Evolutionary conservation across 805 yeast species (phyloP).

Genomic region (Starmera caribaea): DNA sequence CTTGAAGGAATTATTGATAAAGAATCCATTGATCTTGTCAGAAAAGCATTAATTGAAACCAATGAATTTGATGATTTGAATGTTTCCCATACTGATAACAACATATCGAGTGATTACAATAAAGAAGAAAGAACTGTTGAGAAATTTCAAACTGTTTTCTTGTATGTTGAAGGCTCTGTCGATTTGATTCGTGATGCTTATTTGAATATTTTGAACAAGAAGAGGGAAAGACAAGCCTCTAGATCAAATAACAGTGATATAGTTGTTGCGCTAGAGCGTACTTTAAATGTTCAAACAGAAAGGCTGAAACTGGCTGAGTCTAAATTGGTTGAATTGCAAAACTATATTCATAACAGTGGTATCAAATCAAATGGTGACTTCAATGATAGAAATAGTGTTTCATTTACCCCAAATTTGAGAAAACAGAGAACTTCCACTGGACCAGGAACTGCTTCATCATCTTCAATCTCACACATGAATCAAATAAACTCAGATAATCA

Average conservation of each 20-base stretch:
- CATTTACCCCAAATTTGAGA: too few species aligned
- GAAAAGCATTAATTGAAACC: conserved; percentile 2
- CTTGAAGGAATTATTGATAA: conserved; percentile 12
- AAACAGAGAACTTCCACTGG: too few species aligned
- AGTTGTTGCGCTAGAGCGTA: not conserved
- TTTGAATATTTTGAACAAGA: conserved; percentile 1
- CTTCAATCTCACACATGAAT: too few species aligned
- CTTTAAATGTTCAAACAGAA: conserved; percentile 2
- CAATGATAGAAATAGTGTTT: too few species aligned
- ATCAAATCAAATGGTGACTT: too few species aligned
- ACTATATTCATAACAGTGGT: too few species aligned
- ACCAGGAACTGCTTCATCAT: too few species aligned
- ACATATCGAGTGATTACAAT: too few species aligned
- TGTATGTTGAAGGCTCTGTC: conserved; percentile 12
- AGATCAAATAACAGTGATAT: too few species aligned
- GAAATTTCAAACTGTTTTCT: conserved; percentile 5
- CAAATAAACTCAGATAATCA: too few species aligned
- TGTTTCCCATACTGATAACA: too few species aligned
- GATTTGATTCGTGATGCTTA: conserved; percentile 8
- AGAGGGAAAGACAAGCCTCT: too few species aligned
- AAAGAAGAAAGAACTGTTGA: conserved; percentile 2
- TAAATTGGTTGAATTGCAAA: not conserved
- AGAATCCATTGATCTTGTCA: conserved; percentile 5
- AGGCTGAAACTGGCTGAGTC: conserved; percentile 1
- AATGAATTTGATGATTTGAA: not conserved